phyloP scores from a whole-genome alignment of 2,329 filamentous ascomycete species.

The Thielaviopsis musarum region DNA sequence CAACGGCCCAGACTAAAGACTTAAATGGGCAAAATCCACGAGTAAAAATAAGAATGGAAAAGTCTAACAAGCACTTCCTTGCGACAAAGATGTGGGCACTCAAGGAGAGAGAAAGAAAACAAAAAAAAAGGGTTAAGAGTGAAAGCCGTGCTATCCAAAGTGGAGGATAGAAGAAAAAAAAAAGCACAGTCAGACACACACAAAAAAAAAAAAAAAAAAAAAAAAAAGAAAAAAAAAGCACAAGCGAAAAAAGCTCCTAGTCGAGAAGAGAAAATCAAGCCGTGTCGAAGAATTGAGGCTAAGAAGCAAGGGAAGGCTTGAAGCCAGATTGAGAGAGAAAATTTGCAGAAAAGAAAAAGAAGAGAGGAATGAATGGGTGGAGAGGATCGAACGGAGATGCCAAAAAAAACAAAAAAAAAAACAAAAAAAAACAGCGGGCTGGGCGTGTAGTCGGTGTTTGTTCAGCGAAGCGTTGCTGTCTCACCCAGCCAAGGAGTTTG shows the following conservation, averaged over 20 bases:
- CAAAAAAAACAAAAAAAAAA: background rate
- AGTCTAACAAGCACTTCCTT: background rate
- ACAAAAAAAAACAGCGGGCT: constrained; percentile 2
- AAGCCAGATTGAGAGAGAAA: background rate
- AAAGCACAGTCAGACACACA: background rate
- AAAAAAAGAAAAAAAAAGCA: background rate
- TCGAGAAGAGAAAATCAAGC: no score
- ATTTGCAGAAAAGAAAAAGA: background rate
- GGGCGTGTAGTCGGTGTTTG: background rate
- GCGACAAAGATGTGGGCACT: background rate
- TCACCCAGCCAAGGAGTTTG: background rate
- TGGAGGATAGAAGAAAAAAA: background rate
- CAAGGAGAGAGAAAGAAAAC: background rate
- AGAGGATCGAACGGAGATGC: background rate
- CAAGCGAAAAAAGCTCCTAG: background rate
- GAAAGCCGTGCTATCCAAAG: background rate
- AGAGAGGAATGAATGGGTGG: no score
- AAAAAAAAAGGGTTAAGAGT: background rate
- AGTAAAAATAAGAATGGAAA: background rate
- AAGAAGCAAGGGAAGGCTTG: no score
- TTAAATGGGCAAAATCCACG: background rate
- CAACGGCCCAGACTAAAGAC: background rate
- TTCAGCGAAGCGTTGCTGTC: background rate
- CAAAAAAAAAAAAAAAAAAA: background rate
- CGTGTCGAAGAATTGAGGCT: no score